phyloP scores from a whole-genome alignment of 2,329 filamentous ascomycete species.

The Eurotiales sp. region DNA sequence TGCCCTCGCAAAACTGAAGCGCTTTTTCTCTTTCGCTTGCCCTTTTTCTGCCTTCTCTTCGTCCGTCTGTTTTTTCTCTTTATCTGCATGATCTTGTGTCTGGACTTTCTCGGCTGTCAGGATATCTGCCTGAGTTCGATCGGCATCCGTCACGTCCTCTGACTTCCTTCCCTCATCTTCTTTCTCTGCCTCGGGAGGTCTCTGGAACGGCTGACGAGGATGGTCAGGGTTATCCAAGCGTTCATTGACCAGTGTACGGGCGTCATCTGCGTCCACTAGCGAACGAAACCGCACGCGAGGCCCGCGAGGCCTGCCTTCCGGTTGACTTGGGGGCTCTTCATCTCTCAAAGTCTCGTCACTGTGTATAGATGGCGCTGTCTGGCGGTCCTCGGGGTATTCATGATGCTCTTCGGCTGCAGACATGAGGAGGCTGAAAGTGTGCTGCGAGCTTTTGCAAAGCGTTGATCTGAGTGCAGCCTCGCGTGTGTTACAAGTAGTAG shows the following conservation, averaged over 20 bases:
- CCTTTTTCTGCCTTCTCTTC: constrained; percentile 4
- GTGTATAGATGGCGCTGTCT: constrained; percentile 11
- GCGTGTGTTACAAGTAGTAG: too few species aligned
- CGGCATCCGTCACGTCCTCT: constrained; percentile 26
- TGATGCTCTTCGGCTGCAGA: constrained; percentile 14
- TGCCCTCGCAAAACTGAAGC: constrained; percentile 1
- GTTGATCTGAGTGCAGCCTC: too few species aligned
- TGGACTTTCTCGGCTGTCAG: background rate
- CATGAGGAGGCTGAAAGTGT: background rate
- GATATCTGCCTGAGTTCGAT: background rate
- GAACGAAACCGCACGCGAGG: constrained; percentile 12
- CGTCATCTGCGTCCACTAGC: constrained; percentile 1
- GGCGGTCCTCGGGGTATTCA: constrained; percentile 10
- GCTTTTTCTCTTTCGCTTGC: constrained; percentile 1
- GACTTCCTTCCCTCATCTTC: constrained; percentile 19
- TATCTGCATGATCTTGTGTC: constrained; percentile 9
- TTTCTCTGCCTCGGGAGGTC: background rate
- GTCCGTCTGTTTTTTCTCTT: constrained; percentile 1
- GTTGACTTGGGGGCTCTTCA: constrained; percentile 2
- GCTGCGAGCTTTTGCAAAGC: background rate
- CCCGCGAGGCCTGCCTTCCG: background rate
- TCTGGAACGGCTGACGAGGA: constrained; percentile 11
- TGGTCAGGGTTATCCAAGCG: constrained; percentile 10
- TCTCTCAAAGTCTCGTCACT: constrained; percentile 15
- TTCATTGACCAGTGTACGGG: constrained; percentile 6